Evolutionary conservation across 2,329 filamentous ascomycete genomes (phyloP), one percentile per base, ranked within the genome.

Genomic region (Alternaria dauci): DNA sequence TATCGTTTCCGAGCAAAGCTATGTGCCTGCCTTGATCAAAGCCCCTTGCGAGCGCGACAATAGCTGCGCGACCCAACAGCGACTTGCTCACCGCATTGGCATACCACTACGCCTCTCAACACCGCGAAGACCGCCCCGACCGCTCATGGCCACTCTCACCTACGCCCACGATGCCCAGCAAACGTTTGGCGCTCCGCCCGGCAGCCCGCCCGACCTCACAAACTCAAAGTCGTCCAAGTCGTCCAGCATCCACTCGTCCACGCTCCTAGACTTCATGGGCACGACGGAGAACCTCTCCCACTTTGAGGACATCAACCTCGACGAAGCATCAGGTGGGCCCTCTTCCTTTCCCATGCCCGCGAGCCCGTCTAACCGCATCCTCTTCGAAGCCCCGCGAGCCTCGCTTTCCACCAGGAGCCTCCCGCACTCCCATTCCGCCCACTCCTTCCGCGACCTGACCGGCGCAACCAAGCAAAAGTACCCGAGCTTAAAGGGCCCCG

Each of bases 221-320:
- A 86, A 85, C 68, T 96, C 92, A 62, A 96, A 94, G 79, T 95
- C 92, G 64, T 96, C 92, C 67, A 96, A 95, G 80, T 93, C 93
- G 28, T 96, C 92, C 5, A 96, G 93, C 51, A 91, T 94, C 72
- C 90, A 90, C 70, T 96, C 93, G 38, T 89, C 91, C 58, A 89
- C 87, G 63, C 90, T 88, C 71, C 90, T 93, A 71, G 91, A 92
- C 68, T 74, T 78, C 47, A 76, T 79, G 61, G 75, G 77, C 69
- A 79, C 81, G 26, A 88, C 89, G 72, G 92, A 61, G 55, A 61
- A 96, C 74, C 87, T 90, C 59, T 89, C 88, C 65, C 89, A 97
- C 77, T 97, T 97, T 72, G 94, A 98, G 77, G 94, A 97, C 67
- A 97, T 97, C 76, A 92, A 91, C 12, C 87, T 98, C 30, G 90